Evolutionary conservation across 1,284 basidiomycete species (phyloP).

Genomic region (Exsudoporus floridanus): DNA sequence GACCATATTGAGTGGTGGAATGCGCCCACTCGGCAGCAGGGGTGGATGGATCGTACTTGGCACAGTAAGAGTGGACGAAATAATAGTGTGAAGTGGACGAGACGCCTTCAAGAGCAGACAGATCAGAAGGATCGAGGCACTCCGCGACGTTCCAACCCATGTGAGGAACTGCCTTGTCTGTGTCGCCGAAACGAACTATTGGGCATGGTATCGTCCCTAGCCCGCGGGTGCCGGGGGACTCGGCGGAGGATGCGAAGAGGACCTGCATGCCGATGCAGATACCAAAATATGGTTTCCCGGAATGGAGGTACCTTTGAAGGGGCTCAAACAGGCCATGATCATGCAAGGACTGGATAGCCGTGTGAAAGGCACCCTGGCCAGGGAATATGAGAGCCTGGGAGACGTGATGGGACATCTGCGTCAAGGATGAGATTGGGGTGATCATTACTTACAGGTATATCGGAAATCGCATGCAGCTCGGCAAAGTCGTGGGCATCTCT

Average conservation of each 20-base stretch:
- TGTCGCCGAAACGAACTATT: constrained; percentile 66
- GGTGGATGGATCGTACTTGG: constrained; percentile 63
- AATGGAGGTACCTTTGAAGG: constrained; percentile 79
- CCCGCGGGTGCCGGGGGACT: constrained; percentile 60
- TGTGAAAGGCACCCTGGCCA: constrained; percentile 94
- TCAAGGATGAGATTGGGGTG: constrained; percentile 6
- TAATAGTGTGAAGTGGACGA: constrained; percentile 69
- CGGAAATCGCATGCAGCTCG: constrained; percentile 23
- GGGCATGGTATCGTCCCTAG: constrained; percentile 73
- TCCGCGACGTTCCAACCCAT: constrained; percentile 94
- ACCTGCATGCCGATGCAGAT: constrained; percentile 99
- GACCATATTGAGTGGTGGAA: constrained; percentile 90
- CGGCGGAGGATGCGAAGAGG: constrained; percentile 85
- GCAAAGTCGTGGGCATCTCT: constrained; percentile 77
- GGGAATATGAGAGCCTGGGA: constrained; percentile 92
- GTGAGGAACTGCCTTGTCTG: constrained; percentile 90
- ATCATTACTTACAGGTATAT: constrained; percentile 73
- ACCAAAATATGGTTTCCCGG: constrained; percentile 93
- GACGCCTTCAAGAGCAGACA: constrained; percentile 25
- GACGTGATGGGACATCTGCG: constrained; percentile 18
- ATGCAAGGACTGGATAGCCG: constrained; percentile 79
- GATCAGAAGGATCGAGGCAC: constrained; percentile 47
- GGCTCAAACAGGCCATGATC: constrained; percentile 79
- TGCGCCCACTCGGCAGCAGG: constrained; percentile 75
- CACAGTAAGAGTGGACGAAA: constrained; percentile 96